Evolutionary conservation across 2,329 filamentous ascomycete genomes (phyloP).

Genomic region (Phialemoniopsis sp.): DNA sequence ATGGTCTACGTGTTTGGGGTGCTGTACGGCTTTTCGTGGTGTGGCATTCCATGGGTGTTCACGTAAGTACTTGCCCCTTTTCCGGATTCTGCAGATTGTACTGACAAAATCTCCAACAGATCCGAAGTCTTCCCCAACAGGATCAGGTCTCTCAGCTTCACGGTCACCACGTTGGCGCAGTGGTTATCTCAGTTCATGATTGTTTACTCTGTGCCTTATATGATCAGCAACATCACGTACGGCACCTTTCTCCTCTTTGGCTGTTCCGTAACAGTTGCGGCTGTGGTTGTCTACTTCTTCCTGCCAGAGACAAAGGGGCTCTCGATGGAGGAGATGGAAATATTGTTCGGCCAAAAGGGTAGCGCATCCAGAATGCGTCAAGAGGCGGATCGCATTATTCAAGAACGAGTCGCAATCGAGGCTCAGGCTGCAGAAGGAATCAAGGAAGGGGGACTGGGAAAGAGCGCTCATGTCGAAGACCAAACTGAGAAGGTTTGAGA

Average conservation of each 20-base stretch:
- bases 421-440: too few species aligned
- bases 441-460: too few species aligned
- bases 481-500: too few species aligned
- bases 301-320: slow-evolving; percentile 18
- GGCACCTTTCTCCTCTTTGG: slow-evolving; percentile 12
- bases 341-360: too few species aligned
- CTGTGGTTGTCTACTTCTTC: slow-evolving; percentile 12
- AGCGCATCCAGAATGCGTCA: too few species aligned
- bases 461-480: too few species aligned
- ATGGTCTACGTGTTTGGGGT: slow-evolving; percentile 18
- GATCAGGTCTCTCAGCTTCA: slow-evolving; percentile 19
- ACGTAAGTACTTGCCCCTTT: too few species aligned
- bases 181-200: slow-evolving; percentile 25
- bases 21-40: slow-evolving; percentile 18
- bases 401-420: too few species aligned
- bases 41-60: slow-evolving; percentile 18
- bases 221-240: slow-evolving; percentile 11
- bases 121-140: slow-evolving; percentile 20
- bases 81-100: too few species aligned
- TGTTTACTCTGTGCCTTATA: slow-evolving; percentile 21
- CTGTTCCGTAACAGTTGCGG: background rate
- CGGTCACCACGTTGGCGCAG: slow-evolving; percentile 19
- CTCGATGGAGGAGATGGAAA: slow-evolving; percentile 19
- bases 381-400: too few species aligned
- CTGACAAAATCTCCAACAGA: too few species aligned